These are phyloP conservation scores for Gossypium australe DNA, from an alignment of 345 rosid genomes.

Conservation along the genomic window DNA sequence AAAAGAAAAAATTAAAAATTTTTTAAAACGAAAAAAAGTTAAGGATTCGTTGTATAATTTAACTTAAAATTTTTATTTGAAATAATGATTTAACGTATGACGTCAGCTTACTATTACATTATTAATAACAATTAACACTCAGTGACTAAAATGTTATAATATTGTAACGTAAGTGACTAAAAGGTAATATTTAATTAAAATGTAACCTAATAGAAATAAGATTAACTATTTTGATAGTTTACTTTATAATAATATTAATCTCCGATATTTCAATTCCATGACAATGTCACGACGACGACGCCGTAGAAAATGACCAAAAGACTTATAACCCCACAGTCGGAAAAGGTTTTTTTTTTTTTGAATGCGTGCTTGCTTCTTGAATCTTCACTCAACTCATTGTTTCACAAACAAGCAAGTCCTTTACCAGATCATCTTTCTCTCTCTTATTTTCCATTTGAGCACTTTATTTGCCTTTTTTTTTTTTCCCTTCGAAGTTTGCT, in stretches of 20 bases:
- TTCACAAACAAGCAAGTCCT: constrained; percentile 6
- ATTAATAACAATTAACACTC: no score
- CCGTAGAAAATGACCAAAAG: not conserved
- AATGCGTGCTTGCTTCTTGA: not conserved
- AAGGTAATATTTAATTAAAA: no score
- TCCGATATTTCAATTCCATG: not conserved
- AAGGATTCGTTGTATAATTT: no score
- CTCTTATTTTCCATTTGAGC: not conserved
- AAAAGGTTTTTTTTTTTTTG: constrained; percentile 7
- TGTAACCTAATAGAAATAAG: accelerated
- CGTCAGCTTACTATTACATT: accelerated
- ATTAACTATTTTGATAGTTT: accelerated
- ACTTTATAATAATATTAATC: no score
- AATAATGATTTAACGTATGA: no score
- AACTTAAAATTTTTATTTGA: no score
- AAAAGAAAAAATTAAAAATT: no score
- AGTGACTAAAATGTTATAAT: accelerated
- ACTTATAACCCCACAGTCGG: constrained; percentile 12
- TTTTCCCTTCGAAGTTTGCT: not conserved
- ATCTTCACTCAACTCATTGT: not conserved
- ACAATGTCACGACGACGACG: not conserved
- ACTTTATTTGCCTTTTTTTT: not conserved
- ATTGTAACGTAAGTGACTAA: no score
- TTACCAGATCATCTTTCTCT: constrained; percentile 17
- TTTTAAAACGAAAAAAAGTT: no score